Percentiles rank a stretch among this genome's conserved stretches.
phyloP scores from a whole-genome alignment of 441 rosid species.

The Macaranga tanarius region DNA sequence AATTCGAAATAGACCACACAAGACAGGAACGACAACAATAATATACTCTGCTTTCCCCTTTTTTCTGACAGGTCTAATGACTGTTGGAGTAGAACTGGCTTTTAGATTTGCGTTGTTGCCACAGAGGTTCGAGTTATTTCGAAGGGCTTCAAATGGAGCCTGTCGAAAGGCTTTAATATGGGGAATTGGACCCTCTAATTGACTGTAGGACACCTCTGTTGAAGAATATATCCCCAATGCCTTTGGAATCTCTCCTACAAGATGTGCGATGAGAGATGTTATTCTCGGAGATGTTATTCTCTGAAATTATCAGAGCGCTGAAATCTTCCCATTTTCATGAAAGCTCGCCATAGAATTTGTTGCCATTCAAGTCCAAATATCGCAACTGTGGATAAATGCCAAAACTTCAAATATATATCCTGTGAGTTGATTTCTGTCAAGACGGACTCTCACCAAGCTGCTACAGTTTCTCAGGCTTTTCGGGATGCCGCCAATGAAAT shows the following conservation, averaged over 20 bases:
- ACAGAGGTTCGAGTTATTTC: neutral
- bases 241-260: neutral
- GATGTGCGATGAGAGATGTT: neutral
- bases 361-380: neutral
- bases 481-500: neutral
- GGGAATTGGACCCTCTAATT: neutral
- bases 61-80: no score
- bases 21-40: neutral
- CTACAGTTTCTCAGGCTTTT: conserved; percentile 1
- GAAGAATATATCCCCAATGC: no score
- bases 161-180: neutral
- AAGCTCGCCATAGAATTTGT: neutral
- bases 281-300: neutral
- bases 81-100: neutral
- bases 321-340: conserved; percentile 3
- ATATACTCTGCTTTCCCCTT: no score
- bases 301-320: neutral
- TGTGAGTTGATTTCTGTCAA: no score
- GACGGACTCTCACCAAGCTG: neutral
- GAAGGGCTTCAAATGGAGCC: neutral
- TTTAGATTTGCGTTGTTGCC: neutral
- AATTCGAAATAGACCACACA: neutral
- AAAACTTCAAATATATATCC: no score
- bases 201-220: neutral
- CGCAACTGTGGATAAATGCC: neutral